Conservation (phyloP, 192 early-diverging fungal species). For the Geranomyces michiganensis region DNA sequence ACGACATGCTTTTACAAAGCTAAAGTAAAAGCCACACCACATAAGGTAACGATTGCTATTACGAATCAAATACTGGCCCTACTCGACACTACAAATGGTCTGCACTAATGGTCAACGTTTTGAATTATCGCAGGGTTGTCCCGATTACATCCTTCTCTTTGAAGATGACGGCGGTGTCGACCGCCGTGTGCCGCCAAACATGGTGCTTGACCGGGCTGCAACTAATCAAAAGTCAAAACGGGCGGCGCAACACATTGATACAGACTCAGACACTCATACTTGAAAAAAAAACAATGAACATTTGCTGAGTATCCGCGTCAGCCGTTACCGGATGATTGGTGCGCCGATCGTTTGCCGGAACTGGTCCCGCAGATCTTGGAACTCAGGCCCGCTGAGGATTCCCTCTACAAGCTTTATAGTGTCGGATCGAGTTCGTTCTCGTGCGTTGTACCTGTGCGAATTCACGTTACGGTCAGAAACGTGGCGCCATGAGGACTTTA, state of each 20-base stretch:
- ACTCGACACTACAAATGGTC: conserved; percentile 7
- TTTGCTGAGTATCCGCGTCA: too few species aligned
- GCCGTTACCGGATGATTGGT: too few species aligned
- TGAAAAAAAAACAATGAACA: background rate
- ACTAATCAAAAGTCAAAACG: background rate
- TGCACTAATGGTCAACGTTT: background rate
- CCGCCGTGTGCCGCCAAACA: conserved; percentile 26
- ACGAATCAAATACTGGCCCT: background rate
- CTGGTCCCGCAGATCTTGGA: too few species aligned
- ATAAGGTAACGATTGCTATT: conserved; percentile 34
- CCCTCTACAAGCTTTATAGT: conserved; percentile 5
- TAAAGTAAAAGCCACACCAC: conserved; percentile 35
- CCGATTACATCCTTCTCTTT: conserved; percentile 43
- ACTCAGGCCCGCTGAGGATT: background rate
- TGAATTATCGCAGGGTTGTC: background rate
- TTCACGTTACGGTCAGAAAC: too few species aligned
- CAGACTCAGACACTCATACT: conserved; percentile 4
- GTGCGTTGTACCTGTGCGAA: conserved; percentile 38
- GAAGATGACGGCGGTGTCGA: conserved; percentile 48
- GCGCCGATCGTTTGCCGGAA: too few species aligned
- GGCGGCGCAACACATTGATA: background rate
- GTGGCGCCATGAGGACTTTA: too few species aligned
- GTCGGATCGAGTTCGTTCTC: conserved; percentile 19
- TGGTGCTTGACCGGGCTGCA: conserved; percentile 10
- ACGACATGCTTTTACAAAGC: conserved; percentile 55